Evolutionary conservation across 345 rosid species (phyloP), one percentile per base, ranked within the genome.

Genomic region (Syzygium grande): DNA sequence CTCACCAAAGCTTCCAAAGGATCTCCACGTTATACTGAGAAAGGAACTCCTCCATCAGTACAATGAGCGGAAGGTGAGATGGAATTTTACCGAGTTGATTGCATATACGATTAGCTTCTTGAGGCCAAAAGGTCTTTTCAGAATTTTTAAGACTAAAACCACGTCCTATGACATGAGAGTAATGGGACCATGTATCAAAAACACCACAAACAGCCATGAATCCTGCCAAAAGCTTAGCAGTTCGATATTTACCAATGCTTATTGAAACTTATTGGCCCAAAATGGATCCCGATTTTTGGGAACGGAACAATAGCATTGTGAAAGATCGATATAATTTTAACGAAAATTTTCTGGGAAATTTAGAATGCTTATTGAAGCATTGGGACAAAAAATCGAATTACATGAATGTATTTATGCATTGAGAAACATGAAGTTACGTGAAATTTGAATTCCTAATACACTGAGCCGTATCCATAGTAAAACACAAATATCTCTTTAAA

Each of bases 201-300:
- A 51, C 90, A 85, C 88, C 92, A 91, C 46, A 88, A 85, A 91
- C 52, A 87, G 91, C 90, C 92, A 88, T 80, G 89, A 49, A 89
- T 73, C 95, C 95, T 93, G 95, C 92, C 94, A 91, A 93, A 92
- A 92, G 89, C 89, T 90, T 84, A 89, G 58, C 63, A 38, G 41
- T 29, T 61, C 38, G 19, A n/a, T 61, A 14, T 61, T 61, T n/a
- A 14, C 19, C 73, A 1, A 61, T n/a, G n/a, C 38, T n/a, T 13
- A 61, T 0, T 13, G 38, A 61, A 61, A 61, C 19, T n/a, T 13
- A 61, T 61, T 19, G 16, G 73, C 38, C 73, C 6, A 2, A 61
- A 61, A 61, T n/a, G 8, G 13, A 7, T 61, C 34, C 34, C 34
- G 13, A 61, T 61, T n/a, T 63, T 63, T 63, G 38, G 38, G 38